A percentile compares a stretch with the other conserved stretches of the same genome.
These are phyloP conservation scores for Fusarium heterosporum DNA, from an alignment of 2,329 filamentous ascomycete genomes.

Conservation along the genomic window DNA sequence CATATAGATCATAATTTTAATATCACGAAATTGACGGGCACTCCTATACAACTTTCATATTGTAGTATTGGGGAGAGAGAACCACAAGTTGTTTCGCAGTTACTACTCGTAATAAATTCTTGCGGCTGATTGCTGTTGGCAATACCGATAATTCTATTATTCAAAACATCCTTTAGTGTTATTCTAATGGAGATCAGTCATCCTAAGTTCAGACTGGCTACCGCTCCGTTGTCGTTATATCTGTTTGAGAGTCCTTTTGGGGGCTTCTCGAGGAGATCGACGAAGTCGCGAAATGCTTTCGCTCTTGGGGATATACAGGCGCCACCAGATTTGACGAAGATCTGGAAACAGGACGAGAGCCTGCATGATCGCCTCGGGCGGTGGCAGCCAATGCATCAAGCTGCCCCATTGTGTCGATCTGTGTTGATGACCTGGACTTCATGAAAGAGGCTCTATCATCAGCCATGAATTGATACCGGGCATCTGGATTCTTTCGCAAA, in stretches of 20 bases:
- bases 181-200: not conserved
- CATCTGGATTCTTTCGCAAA: conserved; percentile 94
- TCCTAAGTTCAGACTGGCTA: not conserved
- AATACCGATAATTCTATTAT: not conserved
- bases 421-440: conserved; percentile 81
- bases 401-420: conserved; percentile 80
- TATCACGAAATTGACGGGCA: not conserved
- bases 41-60: not conserved
- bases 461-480: conserved; percentile 93
- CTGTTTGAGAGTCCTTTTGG: conserved; percentile 20
- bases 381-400: conserved; percentile 92
- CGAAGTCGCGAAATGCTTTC: conserved; percentile 1
- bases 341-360: conserved; percentile 18
- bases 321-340: conserved; percentile 16
- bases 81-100: not conserved
- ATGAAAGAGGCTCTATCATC: conserved; percentile 97
- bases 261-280: conserved; percentile 19
- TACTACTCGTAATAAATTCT: not conserved
- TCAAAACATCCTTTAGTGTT: not conserved
- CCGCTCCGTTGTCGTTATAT: conserved; percentile 11
- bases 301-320: not conserved
- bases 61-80: not conserved
- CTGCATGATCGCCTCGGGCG: conserved; percentile 76
- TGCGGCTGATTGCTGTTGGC: not conserved
- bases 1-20: not conserved